Evolutionary conservation across 805 yeast genomes (phyloP), one percentile per base, ranked within the genome.

Genomic region (Yamadazyma olivae): DNA sequence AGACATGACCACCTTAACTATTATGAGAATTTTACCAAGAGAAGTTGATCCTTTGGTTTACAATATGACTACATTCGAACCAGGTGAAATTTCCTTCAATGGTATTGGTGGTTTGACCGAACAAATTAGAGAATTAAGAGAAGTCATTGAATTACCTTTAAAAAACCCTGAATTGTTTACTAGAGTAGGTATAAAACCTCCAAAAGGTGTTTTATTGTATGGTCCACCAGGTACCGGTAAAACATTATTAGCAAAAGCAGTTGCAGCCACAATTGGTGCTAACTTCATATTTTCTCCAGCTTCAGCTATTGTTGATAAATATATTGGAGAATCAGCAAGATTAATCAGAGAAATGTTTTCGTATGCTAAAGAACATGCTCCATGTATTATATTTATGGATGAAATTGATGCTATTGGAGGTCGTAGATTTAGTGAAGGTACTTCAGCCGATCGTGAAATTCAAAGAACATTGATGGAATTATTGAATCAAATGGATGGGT

Each of bases 191-290:
- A 93, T 93, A 62, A 89, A 89, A 57, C 95, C 97, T n/a, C 99
- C 99, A 39, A 93, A 93, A 64, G 99, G 98, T 60, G 98, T 91
- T 18, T 69, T 93, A 44, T 72, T 93, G 35, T 93, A 93, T 57
- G 99, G 99, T 6, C 99, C 99, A 5, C 99, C 99, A 17, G 99
- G 99, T 53, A 93, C 99, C 0, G 98, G 99, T 56, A 91, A 91
- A 61, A 91, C 99, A 0, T 70, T 91, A 41, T 74, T 91, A 54
- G 99, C 99, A 13, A 90, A 93, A 56, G 98, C 98, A 0, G 97
- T 90, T 30, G 98, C 99, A 4, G 98, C 98, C 29, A 93, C 98
- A 4, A 88, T 93, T 54, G 98, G 98, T 38, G 97, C 97, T 24
- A 91, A 91, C 64, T 91, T 91, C 68, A 91, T 91, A 45, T 93